These are phyloP conservation scores for Citrus medica DNA, from an alignment of 345 rosid genomes.

Conservation along the genomic window DNA sequence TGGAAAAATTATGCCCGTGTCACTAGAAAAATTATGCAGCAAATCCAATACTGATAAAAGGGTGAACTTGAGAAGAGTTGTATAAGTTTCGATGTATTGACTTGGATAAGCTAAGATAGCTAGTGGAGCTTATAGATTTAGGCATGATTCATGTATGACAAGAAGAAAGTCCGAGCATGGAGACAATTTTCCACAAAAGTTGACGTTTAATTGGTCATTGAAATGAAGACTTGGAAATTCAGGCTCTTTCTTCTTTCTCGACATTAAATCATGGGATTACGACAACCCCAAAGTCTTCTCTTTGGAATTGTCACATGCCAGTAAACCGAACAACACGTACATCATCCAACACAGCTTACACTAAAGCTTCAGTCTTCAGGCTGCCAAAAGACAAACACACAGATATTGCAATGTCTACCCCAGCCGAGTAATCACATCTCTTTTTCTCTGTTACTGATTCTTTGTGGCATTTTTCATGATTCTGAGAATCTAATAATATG, in stretches of 20 bases:
- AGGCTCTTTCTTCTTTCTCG: not conserved
- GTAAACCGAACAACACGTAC: not conserved
- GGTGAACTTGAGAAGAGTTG: not conserved
- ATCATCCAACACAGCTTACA: no score
- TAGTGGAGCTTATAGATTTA: not conserved
- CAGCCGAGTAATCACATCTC: constrained; percentile 47
- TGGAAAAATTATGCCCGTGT: no score
- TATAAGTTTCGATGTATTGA: not conserved
- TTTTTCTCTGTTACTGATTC: not conserved
- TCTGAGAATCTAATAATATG: not conserved
- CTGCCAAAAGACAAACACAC: not conserved
- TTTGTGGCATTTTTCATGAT: not conserved
- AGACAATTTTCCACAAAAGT: not conserved
- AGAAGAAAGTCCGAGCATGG: not conserved
- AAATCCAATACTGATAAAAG: not conserved
- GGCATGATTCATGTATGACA: not conserved
- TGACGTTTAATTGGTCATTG: not conserved
- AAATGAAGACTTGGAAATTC: not conserved
- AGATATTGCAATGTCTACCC: constrained; percentile 42
- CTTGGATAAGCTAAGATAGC: not conserved
- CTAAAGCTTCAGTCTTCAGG: not conserved
- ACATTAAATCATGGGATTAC: not conserved
- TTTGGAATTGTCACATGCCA: constrained; percentile 7
- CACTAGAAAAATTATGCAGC: not conserved
- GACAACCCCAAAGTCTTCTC: constrained; percentile 7